Evolutionary conservation across 1,284 basidiomycete genomes (phyloP), one percentile per base, ranked within the genome.

Genomic region (Trametes versicolor): DNA sequence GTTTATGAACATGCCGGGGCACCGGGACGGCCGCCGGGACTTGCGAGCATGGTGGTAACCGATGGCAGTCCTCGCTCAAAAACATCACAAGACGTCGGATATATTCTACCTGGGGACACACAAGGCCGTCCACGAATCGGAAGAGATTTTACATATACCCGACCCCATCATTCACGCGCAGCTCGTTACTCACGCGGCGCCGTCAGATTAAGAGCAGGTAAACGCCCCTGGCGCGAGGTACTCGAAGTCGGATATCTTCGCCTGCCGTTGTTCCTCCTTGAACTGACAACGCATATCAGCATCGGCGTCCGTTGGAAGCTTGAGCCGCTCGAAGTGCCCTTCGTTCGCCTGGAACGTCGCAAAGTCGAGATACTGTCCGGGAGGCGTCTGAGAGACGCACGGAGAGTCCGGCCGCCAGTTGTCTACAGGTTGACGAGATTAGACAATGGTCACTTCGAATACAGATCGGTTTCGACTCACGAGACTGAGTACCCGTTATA

Each of bases 361-460:
- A 25, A 63, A 63, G 32, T 63, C 55, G 19, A 63, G 43, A 23
- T 50, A 58, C 15, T 37, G 60, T 2, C 50, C 32, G 23, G 21
- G 21, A 29, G 36, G 49, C 39, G 27, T 51, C 34, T n/a, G n/a
- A 12, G 32, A 19, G 32, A 36, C 4, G 21, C 6, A 12, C 12
- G 37, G 9, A 41, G 12, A 9, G 19, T 21, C 27, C 25, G 63
- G 63, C 13, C 27, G 51, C 63, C 63, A 65, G 27, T 65, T 55
- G 19, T 65, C 63, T 65, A 43, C 1, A n/a, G 10, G 21, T 12
- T 27, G 12, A 25, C 37, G 21, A 39, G 15, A 29, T 27, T 8
- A 58, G 21, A 25, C 6, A 8, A 13, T 19, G 10, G 48, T 39
- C 8, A 15, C 15, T 9, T 3, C 19, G 17, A n/a, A 1, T 7